Conservation (phyloP, 108 stramenopile genomes). For the Cyclotella baltica region DNA sequence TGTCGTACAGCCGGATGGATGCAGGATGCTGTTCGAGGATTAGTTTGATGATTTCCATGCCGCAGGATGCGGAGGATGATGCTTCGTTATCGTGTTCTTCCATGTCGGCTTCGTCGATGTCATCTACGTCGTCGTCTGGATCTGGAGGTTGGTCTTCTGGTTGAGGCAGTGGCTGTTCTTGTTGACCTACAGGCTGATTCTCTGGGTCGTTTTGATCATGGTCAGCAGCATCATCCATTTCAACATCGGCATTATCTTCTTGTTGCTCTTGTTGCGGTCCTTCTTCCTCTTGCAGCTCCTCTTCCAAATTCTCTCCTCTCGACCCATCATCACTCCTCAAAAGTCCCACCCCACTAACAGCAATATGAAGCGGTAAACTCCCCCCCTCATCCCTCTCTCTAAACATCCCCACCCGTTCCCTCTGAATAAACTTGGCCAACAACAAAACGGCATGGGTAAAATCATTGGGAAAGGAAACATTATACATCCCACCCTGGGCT, state of each 20-base stretch:
- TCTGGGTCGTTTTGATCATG: neutral
- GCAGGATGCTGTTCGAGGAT: conserved; percentile 46
- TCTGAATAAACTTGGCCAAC: conserved; percentile 44
- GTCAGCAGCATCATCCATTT: conserved; percentile 4
- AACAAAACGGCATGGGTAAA: conserved; percentile 39
- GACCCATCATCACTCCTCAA: neutral
- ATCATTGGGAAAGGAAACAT: conserved; percentile 46
- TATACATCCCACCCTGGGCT: conserved; percentile 21
- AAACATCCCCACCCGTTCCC: conserved; percentile 32
- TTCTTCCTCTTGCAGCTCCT: neutral
- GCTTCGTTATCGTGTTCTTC: conserved; percentile 15
- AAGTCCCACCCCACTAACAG: conserved; percentile 35
- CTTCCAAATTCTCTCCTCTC: conserved; percentile 11
- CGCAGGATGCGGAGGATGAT: conserved; percentile 20
- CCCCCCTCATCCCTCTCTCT: conserved; percentile 50
- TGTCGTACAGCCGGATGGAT: conserved; percentile 39
- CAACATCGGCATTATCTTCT: conserved; percentile 19
- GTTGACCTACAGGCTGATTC: neutral
- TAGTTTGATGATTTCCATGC: conserved; percentile 41
- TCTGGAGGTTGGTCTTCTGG: conserved; percentile 1
- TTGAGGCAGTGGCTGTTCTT: conserved; percentile 1
- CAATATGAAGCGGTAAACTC: conserved; percentile 50
- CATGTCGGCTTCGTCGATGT: conserved; percentile 14
- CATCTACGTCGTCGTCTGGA: conserved; percentile 20
- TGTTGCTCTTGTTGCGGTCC: conserved; percentile 4